Conservation (phyloP, 202 grass and related monocot species). For the Setaria italica region DNA sequence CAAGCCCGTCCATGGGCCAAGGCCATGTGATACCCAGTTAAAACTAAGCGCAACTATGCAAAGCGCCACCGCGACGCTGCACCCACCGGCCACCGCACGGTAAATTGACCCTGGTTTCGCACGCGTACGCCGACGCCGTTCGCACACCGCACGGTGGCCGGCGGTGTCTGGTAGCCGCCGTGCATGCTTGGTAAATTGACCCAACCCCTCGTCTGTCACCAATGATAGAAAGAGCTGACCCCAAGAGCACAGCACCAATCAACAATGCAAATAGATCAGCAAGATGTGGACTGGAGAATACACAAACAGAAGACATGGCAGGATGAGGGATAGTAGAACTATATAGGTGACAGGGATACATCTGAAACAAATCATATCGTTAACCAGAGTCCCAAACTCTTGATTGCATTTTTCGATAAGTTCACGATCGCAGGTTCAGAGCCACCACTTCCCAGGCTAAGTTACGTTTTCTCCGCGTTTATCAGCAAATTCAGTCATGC, state of each 20-base stretch:
- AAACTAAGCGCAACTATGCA: not conserved
- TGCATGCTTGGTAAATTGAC: not conserved
- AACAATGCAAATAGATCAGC: not conserved
- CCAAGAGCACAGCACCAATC: not conserved
- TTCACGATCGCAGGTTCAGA: constrained; percentile 5
- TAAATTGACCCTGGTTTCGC: too few species aligned
- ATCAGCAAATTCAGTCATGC: constrained; percentile 42
- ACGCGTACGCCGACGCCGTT: not conserved
- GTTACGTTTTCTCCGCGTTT: constrained; percentile 18
- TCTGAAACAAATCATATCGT: constrained; percentile 1
- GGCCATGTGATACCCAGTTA: not conserved
- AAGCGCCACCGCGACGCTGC: not conserved
- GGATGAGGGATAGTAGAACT: not conserved
- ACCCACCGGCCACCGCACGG: not conserved
- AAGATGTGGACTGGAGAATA: not conserved
- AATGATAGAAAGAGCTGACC: not conserved
- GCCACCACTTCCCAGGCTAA: constrained; percentile 31
- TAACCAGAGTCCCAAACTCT: constrained; percentile 26
- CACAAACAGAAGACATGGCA: not conserved
- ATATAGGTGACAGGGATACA: not conserved
- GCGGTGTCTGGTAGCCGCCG: not conserved
- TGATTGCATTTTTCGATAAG: constrained; percentile 11
- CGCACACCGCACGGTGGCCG: not conserved
- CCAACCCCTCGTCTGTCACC: not conserved
- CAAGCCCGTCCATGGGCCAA: not conserved